Evolutionary conservation across 2,329 filamentous ascomycete species (phyloP), one percentile per base, ranked within the genome.

Genomic region (Talaromyces sp.): DNA sequence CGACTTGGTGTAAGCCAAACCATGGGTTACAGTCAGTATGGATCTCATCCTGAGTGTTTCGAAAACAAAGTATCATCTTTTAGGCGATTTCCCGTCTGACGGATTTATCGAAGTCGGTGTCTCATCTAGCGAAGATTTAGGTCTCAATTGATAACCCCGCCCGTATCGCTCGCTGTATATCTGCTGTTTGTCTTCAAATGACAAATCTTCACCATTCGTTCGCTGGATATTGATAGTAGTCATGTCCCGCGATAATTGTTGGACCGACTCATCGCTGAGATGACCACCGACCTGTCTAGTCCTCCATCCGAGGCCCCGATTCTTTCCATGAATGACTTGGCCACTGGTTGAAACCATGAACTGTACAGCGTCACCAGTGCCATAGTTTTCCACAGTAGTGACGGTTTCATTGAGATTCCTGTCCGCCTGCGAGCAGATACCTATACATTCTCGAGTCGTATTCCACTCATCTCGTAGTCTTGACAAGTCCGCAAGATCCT

Each of bases 291-390:
- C 67, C 63, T 75, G 71, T 63, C 69, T 73, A 21, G 63, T 68
- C 62, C 70, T 72, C 69, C 69, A 72, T 4, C 53, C 35, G 10
- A 55, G 53, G 5, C 53, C 53, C 5, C 65, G 64, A 61, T 75
- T 75, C 61, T 62, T 74, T 46, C 71, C 70, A 56, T 73, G 67
- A 58, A 75, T 63, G 31, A 67, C 62, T 35, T 71, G 68, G n/a
- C 70, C 70, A 60, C 72, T 69, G 11, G 72, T 68, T 38, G 73
- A 76, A 52, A 75, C 71, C 72, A 75, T 75, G 57, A 74, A 73
- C 57, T 75, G 71, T 8, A 75, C 41, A 32, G 72, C 64, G 58
- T 75, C 72, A 14, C 73, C 72, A 14, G 69, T 73, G 43, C 66
- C 69, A 54, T 75, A 67, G 54, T 75, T 75, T 21, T 74, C 71